A percentile compares a stretch with the other conserved stretches of the same genome.
These are phyloP conservation scores for Piper longum DNA, from an alignment of 164 flowering plant species.

Conservation along the genomic window DNA sequence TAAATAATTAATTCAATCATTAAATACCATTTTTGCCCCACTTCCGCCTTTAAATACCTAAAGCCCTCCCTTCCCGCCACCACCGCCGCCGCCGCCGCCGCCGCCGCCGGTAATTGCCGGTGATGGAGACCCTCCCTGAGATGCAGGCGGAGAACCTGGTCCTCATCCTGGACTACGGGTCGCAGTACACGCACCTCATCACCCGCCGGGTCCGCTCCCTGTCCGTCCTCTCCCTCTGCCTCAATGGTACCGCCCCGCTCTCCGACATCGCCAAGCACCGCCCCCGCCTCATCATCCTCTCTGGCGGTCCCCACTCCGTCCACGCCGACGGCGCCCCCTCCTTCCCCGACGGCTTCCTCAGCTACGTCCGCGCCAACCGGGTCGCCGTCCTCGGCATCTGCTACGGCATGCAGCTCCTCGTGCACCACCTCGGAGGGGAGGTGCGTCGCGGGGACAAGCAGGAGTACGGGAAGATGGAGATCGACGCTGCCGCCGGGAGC, in stretches of 20 bases:
- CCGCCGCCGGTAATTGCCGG: not conserved
- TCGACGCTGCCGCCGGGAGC: slow-evolving; percentile 28
- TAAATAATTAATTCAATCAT: too few relatives aligned
- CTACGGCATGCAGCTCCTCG: slow-evolving; percentile 83
- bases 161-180: slow-evolving; percentile 73
- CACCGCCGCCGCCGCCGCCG: not conserved
- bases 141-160: slow-evolving; percentile 40
- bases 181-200: slow-evolving; percentile 93
- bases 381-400: slow-evolving; percentile 72
- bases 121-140: slow-evolving; percentile 32
- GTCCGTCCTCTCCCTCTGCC: slow-evolving; percentile 71
- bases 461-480: slow-evolving; percentile 96
- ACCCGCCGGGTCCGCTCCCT: slow-evolving; percentile 83
- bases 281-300: slow-evolving; percentile 74
- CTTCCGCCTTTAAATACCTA: not conserved
- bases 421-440: slow-evolving; percentile 76
- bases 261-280: slow-evolving; percentile 40
- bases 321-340: slow-evolving; percentile 36
- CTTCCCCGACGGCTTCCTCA: slow-evolving; percentile 62
- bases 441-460: slow-evolving; percentile 61
- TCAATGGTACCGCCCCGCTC: slow-evolving; percentile 69
- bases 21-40: too few relatives aligned
- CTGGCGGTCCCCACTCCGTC: slow-evolving; percentile 93
- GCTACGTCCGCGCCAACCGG: slow-evolving; percentile 48
- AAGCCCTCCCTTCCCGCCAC: not conserved